These are phyloP conservation scores for Blastobotrys terrestris DNA, from an alignment of 805 yeast species.

Conservation along the genomic window DNA sequence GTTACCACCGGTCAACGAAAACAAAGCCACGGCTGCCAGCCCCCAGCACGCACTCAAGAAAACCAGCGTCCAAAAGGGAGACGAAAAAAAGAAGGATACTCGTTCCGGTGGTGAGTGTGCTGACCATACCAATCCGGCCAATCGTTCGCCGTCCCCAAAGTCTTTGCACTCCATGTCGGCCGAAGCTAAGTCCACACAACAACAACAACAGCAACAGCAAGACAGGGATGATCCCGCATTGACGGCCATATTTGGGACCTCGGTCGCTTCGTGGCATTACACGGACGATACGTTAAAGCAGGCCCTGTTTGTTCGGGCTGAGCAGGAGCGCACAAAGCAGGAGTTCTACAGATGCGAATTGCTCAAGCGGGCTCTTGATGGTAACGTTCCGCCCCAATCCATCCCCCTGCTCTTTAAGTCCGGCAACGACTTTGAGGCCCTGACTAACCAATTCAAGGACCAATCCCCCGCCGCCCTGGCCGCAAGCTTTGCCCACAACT, in stretches of 20 bases:
- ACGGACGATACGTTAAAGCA: constrained; percentile 52
- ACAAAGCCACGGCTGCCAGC: not conserved
- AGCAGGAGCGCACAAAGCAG: constrained; percentile 79
- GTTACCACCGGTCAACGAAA: not conserved
- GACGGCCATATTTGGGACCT: not conserved
- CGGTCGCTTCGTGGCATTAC: constrained; percentile 39
- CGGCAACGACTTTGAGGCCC: constrained; percentile 5
- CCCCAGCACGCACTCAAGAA: not conserved
- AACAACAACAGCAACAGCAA: constrained; percentile 3
- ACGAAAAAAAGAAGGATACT: not conserved
- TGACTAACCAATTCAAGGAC: not conserved
- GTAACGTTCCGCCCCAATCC: constrained; percentile 57
- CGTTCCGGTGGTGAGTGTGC: not conserved
- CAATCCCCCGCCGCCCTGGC: constrained; percentile 5
- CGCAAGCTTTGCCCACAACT: constrained; percentile 4
- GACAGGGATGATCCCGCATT: not conserved
- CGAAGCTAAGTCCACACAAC: not conserved
- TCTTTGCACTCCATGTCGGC: not conserved
- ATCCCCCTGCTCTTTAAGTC: constrained; percentile 52
- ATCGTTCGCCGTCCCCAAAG: not conserved
- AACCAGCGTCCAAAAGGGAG: not conserved
- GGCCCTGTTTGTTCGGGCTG: constrained; percentile 54
- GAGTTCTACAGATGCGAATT: constrained; percentile 68
- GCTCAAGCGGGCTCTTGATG: constrained; percentile 50
- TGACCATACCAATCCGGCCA: not conserved